phyloP scores from a whole-genome alignment of 495 filamentous ascomycete genomes.

The Usnea hakonensis region DNA sequence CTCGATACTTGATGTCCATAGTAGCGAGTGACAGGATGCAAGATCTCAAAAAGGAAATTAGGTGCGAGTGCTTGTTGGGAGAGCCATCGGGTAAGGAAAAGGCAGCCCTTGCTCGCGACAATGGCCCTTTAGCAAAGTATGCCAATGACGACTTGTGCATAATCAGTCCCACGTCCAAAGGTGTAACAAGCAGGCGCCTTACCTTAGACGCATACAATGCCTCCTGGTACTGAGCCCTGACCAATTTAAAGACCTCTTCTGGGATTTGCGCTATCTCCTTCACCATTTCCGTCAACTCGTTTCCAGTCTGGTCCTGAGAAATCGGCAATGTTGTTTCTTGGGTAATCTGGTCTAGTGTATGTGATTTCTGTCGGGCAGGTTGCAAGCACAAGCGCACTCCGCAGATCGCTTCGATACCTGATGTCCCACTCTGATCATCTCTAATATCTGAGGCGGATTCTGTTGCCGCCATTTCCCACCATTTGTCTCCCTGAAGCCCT shows the following conservation, averaged over 20 bases:
- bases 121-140: conserved; percentile 93
- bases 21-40: conserved; percentile 63
- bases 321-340: conserved; percentile 6
- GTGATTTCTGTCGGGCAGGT: conserved; percentile 7
- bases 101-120: conserved; percentile 75
- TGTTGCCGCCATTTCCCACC: conserved; percentile 32
- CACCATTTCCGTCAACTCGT: conserved; percentile 1
- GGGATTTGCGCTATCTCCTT: conserved; percentile 43
- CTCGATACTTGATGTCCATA: conserved; percentile 83
- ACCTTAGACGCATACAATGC: conserved; percentile 87
- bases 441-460: neutral
- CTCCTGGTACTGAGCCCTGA: conserved; percentile 74
- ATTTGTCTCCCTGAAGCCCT: conserved; percentile 29
- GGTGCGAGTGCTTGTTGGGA: conserved; percentile 31
- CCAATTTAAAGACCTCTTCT: conserved; percentile 56
- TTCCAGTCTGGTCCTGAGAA: conserved; percentile 11
- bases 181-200: conserved; percentile 11
- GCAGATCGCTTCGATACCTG: neutral
- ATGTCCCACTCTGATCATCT: neutral
- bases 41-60: conserved; percentile 61
- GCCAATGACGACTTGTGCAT: conserved; percentile 67
- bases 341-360: conserved; percentile 16
- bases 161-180: neutral
- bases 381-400: conserved; percentile 6
- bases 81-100: conserved; percentile 47